Evolutionary conservation across 2,329 filamentous ascomycete species (phyloP).

Genomic region (Lachnellula cervina): DNA sequence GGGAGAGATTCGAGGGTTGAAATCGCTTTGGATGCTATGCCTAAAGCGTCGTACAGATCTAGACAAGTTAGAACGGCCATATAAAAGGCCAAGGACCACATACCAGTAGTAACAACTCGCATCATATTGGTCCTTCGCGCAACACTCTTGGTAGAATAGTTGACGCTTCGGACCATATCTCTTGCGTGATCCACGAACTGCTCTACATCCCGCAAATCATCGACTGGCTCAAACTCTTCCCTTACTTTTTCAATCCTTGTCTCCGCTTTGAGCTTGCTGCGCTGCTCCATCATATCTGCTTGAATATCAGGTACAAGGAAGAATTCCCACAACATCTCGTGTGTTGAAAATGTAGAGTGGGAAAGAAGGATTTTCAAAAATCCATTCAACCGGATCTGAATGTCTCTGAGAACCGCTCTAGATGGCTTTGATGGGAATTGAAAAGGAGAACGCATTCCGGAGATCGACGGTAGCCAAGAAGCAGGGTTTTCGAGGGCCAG

Average conservation of each 20-base stretch:
- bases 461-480: conserved; percentile 83
- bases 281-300: conserved; percentile 80
- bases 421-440: conserved; percentile 91
- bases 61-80: conserved; percentile 29
- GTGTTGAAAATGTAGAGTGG: conserved; percentile 89
- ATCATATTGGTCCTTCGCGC: conserved; percentile 74
- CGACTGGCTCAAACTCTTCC: conserved; percentile 82
- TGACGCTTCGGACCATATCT: conserved; percentile 82
- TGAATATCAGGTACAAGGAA: conserved; percentile 95
- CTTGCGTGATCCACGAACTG: conserved; percentile 87
- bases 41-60: conserved; percentile 66
- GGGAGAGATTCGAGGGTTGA: conserved; percentile 64
- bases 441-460: conserved; percentile 78
- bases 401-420: conserved; percentile 77
- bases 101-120: conserved; percentile 59
- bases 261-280: conserved; percentile 81
- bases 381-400: conserved; percentile 79
- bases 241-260: conserved; percentile 75
- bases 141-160: conserved; percentile 75
- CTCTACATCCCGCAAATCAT: conserved; percentile 82
- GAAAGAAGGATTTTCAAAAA: conserved; percentile 82
- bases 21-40: conserved; percentile 48
- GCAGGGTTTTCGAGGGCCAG: conserved; percentile 86
- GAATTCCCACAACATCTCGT: conserved; percentile 99
- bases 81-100: conserved; percentile 19